Evolutionary conservation across 2,329 filamentous ascomycete species (phyloP).

Genomic region (Zasmidium cellare): DNA sequence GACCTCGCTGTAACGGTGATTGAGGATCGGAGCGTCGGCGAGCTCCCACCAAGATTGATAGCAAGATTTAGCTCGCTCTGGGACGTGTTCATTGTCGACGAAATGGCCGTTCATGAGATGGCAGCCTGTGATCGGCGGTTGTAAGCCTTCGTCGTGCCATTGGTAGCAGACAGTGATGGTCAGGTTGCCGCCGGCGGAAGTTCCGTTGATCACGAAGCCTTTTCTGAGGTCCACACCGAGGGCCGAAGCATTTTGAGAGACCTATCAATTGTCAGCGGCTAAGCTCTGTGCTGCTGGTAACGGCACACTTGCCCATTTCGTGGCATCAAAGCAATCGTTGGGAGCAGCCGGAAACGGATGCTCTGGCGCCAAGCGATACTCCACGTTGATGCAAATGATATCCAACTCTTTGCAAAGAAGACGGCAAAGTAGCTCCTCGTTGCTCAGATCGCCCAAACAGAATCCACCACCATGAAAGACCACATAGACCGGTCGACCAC

Average conservation of each 20-base stretch:
- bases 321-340: constrained; percentile 47
- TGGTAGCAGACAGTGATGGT: constrained; percentile 41
- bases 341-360: constrained; percentile 46
- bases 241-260: constrained; percentile 34
- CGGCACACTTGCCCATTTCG: constrained; percentile 29
- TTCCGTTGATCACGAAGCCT: constrained; percentile 52
- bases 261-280: not conserved
- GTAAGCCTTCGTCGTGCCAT: constrained; percentile 42
- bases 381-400: constrained; percentile 18
- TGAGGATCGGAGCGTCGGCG: constrained; percentile 34
- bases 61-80: constrained; percentile 40
- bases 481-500: constrained; percentile 34
- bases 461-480: constrained; percentile 49
- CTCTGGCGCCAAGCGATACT: constrained; percentile 49
- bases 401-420: constrained; percentile 15
- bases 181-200: constrained; percentile 47
- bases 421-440: constrained; percentile 32
- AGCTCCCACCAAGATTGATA: constrained; percentile 44
- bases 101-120: constrained; percentile 38
- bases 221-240: constrained; percentile 23
- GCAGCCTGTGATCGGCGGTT: constrained; percentile 47
- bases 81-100: constrained; percentile 39
- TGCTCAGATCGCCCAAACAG: constrained; percentile 43
- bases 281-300: not conserved
- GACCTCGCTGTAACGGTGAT: not conserved